Conservation (phyloP, 441 rosid species). For the Aleurites moluccanus region DNA sequence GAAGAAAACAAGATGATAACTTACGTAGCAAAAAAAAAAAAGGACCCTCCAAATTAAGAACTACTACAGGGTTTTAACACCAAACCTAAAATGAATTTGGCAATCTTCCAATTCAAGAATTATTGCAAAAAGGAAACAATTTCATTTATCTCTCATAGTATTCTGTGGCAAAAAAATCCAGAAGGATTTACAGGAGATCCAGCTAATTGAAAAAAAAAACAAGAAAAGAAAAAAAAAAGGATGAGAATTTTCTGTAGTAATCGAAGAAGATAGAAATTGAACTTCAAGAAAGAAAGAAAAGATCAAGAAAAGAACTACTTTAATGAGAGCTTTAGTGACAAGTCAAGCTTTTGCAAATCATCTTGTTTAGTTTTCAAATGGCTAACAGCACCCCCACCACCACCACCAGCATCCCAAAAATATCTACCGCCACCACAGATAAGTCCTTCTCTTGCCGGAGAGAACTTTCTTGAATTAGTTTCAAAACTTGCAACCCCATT, state of each 20-base stretch:
- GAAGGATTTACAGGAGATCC: slow-evolving; percentile 16
- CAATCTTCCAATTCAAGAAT: slow-evolving; percentile 5
- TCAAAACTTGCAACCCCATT: slow-evolving; percentile 39
- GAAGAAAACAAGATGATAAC: background rate
- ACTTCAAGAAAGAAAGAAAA: background rate
- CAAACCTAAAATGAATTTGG: slow-evolving; percentile 2
- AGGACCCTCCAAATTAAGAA: background rate
- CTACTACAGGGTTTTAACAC: background rate
- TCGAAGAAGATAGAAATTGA: background rate
- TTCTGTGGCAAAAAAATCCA: background rate
- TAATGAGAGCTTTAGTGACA: slow-evolving; percentile 82
- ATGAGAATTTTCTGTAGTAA: background rate
- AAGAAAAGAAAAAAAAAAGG: background rate
- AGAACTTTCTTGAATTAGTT: slow-evolving; percentile 28
- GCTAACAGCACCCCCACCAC: slow-evolving; percentile 25
- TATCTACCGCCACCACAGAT: slow-evolving; percentile 17
- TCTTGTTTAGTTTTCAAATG: slow-evolving; percentile 49
- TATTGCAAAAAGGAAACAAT: background rate
- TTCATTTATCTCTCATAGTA: background rate
- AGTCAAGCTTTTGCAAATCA: slow-evolving; percentile 72
- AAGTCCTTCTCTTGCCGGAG: slow-evolving; percentile 29
- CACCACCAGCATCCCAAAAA: slow-evolving; percentile 38
- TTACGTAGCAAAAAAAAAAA: background rate
- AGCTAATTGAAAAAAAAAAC: background rate
- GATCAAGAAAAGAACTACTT: slow-evolving; percentile 4